Evolutionary conservation across 768 basidiomycete genomes (phyloP).

Genomic region (Pleurotus tuoliensis): DNA sequence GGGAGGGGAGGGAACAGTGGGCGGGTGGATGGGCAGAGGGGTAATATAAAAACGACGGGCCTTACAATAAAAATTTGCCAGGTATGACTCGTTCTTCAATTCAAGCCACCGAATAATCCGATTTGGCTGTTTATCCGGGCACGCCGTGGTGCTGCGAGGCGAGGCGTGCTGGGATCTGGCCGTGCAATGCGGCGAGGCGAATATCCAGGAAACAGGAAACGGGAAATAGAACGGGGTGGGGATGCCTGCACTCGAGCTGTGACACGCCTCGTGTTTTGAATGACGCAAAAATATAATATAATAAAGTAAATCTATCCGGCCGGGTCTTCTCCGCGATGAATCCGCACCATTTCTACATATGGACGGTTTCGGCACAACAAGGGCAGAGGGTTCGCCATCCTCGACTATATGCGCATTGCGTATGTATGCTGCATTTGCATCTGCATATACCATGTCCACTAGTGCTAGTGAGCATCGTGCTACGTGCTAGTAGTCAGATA

Average conservation of each 20-base stretch:
- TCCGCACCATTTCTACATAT: not conserved
- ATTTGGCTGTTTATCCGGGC: conserved; percentile 5
- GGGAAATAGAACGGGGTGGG: conserved; percentile 2
- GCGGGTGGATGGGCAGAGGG: not conserved
- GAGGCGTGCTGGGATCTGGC: not conserved
- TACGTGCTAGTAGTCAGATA: too few relatives aligned
- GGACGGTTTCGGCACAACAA: too few relatives aligned
- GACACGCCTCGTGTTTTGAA: too few relatives aligned
- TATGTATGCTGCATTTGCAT: too few relatives aligned
- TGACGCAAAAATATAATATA: too few relatives aligned
- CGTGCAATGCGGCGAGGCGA: not conserved
- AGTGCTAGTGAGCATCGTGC: too few relatives aligned
- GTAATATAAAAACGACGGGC: conserved; percentile 1
- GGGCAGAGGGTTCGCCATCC: too few relatives aligned
- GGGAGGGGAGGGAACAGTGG: not conserved
- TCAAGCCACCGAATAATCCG: conserved; percentile 8
- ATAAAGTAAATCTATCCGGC: not conserved
- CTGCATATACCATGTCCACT: too few relatives aligned
- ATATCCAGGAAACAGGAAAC: not conserved
- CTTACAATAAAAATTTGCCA: not conserved
- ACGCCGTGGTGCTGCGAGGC: not conserved
- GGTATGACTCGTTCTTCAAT: conserved; percentile 1
- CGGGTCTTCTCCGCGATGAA: not conserved
- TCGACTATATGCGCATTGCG: too few relatives aligned
- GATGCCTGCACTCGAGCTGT: too few relatives aligned